Evolutionary conservation across 1,284 basidiomycete species (phyloP), one percentile per base, ranked within the genome.

Genomic region (Rhodotorula sp.): DNA sequence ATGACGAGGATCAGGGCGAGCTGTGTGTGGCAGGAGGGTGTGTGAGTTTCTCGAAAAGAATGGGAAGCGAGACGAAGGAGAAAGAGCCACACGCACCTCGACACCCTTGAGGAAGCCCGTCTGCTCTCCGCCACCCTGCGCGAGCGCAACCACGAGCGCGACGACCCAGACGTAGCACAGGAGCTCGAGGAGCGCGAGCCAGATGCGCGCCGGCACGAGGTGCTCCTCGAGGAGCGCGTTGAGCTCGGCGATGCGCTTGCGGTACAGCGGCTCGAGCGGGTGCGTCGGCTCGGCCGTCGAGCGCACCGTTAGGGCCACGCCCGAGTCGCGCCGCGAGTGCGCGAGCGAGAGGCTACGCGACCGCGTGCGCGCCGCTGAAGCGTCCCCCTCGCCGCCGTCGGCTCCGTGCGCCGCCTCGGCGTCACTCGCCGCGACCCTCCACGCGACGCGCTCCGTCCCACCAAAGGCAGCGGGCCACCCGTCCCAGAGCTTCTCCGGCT

Each of bases 401-500:
- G 57, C 52, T 17, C 21, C 44, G 13, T 25, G 50, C 12, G 52
- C 52, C 4, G 55, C 55, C 41, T 68, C 74, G 42, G 44, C 66
- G 17, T 61, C 67, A 1, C 42, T 59, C 34, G 2, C 57, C 25
- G 50, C 56, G 3, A 41, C 59, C 25, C 46, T 42, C 44, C 52
- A 63, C 45, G 52, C 19, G 5, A 61, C 10, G 10, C 42, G 44
- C 23, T 61, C 62, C 25, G 48, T 56, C n/a, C 74, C 74, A n/a
- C 74, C 74, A 59, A 76, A 76, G 49, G 71, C 72, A 4, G 27
- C 45, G 4, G 74, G 74, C 74, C 74, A 76, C 3, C 61, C 66
- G 19, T 63, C 53, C 52, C 57, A 70, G 23, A 74, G 48, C 5
- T 48, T 27, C 60, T 76, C 74, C 4, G 7, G 17, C 19, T 70